Conservation (phyloP, 2,329 filamentous ascomycete species). For the Venturia carpophila region DNA sequence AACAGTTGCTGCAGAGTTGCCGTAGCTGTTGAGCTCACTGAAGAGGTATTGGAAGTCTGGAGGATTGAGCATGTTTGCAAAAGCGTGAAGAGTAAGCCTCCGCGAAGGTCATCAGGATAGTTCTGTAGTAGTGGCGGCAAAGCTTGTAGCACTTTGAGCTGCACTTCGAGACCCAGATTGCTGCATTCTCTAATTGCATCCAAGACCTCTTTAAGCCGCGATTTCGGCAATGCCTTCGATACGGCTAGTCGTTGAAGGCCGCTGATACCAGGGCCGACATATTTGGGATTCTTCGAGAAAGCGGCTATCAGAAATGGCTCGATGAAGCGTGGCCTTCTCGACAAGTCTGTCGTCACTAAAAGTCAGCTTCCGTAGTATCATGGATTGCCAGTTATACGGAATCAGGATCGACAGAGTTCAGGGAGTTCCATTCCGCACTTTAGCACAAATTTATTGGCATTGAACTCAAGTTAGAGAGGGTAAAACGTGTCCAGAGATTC, state of each 20-base stretch:
- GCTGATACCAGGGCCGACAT: conserved; percentile 77
- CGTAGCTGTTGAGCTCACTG: conserved; percentile 90
- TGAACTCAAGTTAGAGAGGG: background rate
- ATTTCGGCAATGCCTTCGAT: conserved; percentile 67
- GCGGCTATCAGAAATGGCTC: conserved; percentile 94
- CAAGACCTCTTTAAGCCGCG: conserved; percentile 75
- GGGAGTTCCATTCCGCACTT: background rate
- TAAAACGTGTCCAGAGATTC: background rate
- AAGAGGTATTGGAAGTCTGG: conserved; percentile 83
- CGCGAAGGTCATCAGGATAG: conserved; percentile 73
- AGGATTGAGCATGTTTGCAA: conserved; percentile 88
- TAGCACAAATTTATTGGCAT: background rate
- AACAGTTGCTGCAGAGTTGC: conserved; percentile 95
- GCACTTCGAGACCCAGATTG: conserved; percentile 69
- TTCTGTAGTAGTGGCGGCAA: conserved; percentile 85
- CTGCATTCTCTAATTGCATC: conserved; percentile 82
- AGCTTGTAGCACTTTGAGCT: conserved; percentile 91
- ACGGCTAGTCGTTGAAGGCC: conserved; percentile 86
- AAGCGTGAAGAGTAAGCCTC: conserved; percentile 70
- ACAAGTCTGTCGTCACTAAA: conserved; percentile 55
- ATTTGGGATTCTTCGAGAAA: conserved; percentile 79
- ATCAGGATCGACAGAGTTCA: no score
- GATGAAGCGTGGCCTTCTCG: conserved; percentile 72
- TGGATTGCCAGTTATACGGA: no score
- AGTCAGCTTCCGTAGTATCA: background rate